phyloP scores from a whole-genome alignment of 2,329 filamentous ascomycete species.

The Calonectria crousiana region DNA sequence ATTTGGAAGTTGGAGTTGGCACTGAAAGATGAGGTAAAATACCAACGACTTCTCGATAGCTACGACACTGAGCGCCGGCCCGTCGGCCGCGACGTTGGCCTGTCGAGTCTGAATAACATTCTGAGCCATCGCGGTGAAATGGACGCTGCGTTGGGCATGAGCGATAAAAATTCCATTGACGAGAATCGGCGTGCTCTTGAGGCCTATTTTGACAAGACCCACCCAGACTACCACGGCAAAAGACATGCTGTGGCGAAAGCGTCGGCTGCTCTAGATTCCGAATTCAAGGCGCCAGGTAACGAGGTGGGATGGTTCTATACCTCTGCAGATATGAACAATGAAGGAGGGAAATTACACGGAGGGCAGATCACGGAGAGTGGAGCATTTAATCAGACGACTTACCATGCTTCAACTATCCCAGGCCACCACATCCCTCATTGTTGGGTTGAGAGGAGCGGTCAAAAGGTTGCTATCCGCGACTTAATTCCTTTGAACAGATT shows the following conservation, averaged over 20 bases:
- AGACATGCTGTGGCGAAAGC: background rate
- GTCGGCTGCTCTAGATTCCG: background rate
- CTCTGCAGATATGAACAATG: slow-evolving; percentile 6
- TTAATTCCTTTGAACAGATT: slow-evolving; percentile 11
- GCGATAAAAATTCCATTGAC: background rate
- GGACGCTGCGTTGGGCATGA: slow-evolving; percentile 7
- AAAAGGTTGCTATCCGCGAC: slow-evolving; percentile 3
- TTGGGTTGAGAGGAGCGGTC: slow-evolving; percentile 8
- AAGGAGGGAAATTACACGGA: background rate
- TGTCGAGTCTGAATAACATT: slow-evolving; percentile 14
- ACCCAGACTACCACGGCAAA: background rate
- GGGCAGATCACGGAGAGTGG: background rate
- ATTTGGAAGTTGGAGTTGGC: slow-evolving; percentile 13
- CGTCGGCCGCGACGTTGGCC: background rate
- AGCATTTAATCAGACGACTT: background rate
- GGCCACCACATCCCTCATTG: slow-evolving; percentile 12
- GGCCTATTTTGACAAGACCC: background rate
- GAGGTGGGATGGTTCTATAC: slow-evolving; percentile 17
- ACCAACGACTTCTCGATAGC: slow-evolving; percentile 5
- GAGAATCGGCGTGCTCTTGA: background rate
- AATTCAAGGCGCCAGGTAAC: slow-evolving; percentile 7
- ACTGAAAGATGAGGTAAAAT: background rate
- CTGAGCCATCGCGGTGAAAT: slow-evolving; percentile 1
- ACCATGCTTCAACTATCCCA: slow-evolving; percentile 10
- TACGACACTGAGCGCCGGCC: slow-evolving; percentile 13